phyloP scores from a whole-genome alignment of 2,329 filamentous ascomycete genomes.

The Calycina herbarum region DNA sequence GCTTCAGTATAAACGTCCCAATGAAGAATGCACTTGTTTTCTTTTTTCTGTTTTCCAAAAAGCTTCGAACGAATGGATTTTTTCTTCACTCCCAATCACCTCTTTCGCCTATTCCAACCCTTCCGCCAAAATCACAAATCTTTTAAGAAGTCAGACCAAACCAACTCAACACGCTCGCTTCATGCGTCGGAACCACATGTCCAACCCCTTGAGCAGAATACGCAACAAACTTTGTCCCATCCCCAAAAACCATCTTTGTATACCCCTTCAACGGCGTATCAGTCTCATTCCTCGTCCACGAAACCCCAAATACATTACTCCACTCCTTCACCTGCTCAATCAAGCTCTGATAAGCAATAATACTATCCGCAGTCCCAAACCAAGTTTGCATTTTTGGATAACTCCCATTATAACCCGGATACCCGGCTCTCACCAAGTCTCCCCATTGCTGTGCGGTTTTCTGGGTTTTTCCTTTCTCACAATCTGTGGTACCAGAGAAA shows the following conservation, averaged over 20 bases:
- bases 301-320: constrained; percentile 12
- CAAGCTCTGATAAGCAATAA: constrained; percentile 41
- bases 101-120: background rate
- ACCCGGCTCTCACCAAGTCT: constrained; percentile 41
- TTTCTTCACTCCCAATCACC: too few relatives aligned
- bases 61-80: too few relatives aligned
- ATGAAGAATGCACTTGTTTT: too few relatives aligned
- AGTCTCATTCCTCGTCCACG: constrained; percentile 8
- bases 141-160: constrained; percentile 3
- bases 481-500: constrained; percentile 52
- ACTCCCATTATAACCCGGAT: constrained; percentile 38
- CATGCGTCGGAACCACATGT: constrained; percentile 5
- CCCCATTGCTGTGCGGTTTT: constrained; percentile 48
- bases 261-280: constrained; percentile 7
- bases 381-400: constrained; percentile 22
- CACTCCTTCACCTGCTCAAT: constrained; percentile 47
- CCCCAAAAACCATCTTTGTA: constrained; percentile 14
- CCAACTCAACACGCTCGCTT: constrained; percentile 5
- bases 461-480: constrained; percentile 39
- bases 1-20: too few relatives aligned
- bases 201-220: constrained; percentile 4
- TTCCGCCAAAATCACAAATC: background rate
- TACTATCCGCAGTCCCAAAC: constrained; percentile 41
- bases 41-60: too few relatives aligned
- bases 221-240: constrained; percentile 6